Evolutionary conservation across 139 green algal species (phyloP).

Genomic region (Zygnema cylindricum): DNA sequence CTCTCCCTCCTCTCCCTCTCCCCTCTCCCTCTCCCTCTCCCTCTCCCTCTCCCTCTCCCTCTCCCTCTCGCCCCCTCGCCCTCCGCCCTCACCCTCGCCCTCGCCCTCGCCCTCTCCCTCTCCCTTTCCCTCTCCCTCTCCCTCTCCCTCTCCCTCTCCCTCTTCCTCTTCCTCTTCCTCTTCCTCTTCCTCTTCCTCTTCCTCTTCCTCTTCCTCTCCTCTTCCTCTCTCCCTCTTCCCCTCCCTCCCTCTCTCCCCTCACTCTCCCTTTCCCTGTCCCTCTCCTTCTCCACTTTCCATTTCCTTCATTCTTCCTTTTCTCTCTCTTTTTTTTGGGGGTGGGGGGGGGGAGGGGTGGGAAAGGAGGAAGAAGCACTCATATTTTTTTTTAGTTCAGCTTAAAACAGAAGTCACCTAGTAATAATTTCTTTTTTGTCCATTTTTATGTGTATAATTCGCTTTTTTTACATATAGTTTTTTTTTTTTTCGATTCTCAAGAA

Average conservation of each 20-base stretch:
- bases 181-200: background rate
- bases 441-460: too few species aligned
- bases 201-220: background rate
- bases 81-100: background rate
- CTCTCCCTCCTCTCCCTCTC: background rate
- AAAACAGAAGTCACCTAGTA: too few species aligned
- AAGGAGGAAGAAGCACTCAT: background rate
- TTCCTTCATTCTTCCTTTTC: too few species aligned
- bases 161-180: background rate
- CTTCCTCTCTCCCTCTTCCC: background rate
- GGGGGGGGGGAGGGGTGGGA: background rate
- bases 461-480: too few species aligned
- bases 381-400: too few species aligned
- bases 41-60: background rate
- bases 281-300: background rate
- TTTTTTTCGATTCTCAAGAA: too few species aligned
- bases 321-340: background rate
- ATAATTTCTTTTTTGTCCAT: too few species aligned
- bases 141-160: background rate
- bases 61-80: background rate
- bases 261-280: background rate
- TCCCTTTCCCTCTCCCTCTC: background rate
- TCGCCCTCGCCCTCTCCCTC: background rate
- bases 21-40: background rate
- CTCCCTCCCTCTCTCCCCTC: background rate